phyloP scores from a whole-genome alignment of 106 monocot genomes.

The Cymbidium sinense region DNA sequence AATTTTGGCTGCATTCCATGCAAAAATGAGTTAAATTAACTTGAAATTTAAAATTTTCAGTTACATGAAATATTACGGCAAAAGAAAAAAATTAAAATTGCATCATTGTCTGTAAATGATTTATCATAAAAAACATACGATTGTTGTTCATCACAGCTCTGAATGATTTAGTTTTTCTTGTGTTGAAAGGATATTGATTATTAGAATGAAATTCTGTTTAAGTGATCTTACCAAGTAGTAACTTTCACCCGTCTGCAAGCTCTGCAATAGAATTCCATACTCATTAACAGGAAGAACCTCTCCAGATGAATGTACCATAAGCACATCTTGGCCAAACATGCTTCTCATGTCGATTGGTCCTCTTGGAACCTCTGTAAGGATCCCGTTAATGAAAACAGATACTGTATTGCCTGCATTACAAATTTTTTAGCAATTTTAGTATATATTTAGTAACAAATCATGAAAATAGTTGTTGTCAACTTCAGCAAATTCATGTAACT shows the following conservation, averaged over 20 bases:
- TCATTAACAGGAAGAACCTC: slow-evolving; percentile 68
- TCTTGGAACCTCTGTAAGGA: slow-evolving; percentile 65
- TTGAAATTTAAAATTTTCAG: no score
- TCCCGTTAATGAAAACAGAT: slow-evolving; percentile 86
- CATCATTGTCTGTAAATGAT: no score
- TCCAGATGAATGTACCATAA: slow-evolving; percentile 79
- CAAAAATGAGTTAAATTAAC: no score
- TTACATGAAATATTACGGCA: no score
- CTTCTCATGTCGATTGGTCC: slow-evolving; percentile 66
- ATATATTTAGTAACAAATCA: background rate
- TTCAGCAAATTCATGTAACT: background rate
- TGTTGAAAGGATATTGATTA: no score
- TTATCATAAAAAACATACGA: no score
- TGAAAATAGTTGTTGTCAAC: background rate
- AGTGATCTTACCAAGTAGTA: slow-evolving; percentile 66
- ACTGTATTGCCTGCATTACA: slow-evolving; percentile 47
- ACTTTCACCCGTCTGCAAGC: slow-evolving; percentile 84
- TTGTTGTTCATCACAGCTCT: no score
- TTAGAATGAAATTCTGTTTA: background rate
- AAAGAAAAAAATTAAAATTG: no score
- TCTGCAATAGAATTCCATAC: slow-evolving; percentile 59
- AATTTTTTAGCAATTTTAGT: background rate
- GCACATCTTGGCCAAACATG: slow-evolving; percentile 60
- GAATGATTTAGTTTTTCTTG: no score
- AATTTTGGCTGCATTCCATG: no score